Conservation (phyloP, 805 yeast genomes). For the Cyberlindnera nakhonratchasimensis region DNA sequence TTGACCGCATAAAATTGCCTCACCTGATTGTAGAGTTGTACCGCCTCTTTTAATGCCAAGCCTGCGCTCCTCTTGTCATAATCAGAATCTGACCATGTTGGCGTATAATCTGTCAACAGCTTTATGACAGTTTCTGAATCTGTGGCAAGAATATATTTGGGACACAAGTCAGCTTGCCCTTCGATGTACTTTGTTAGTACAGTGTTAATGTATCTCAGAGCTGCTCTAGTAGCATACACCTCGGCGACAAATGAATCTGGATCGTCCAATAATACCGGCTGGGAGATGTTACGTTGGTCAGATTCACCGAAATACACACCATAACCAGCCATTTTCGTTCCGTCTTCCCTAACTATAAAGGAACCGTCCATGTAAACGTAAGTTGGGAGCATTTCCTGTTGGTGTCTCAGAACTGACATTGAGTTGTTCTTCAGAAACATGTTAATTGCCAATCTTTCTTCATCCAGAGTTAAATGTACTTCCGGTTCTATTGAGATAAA, state of each 20-base stretch:
- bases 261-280: conserved; percentile 39
- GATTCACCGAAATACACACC: conserved; percentile 68
- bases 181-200: conserved; percentile 29
- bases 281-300: conserved; percentile 53
- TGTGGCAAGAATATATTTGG: conserved; percentile 46
- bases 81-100: conserved; percentile 53
- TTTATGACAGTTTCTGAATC: conserved; percentile 71
- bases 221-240: conserved; percentile 59
- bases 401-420: conserved; percentile 5
- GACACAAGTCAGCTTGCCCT: conserved; percentile 16
- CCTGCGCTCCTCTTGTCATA: conserved; percentile 39
- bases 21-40: conserved; percentile 39
- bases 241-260: conserved; percentile 86
- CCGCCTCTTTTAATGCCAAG: conserved; percentile 34
- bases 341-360: conserved; percentile 47
- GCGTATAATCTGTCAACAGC: conserved; percentile 53
- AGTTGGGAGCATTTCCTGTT: conserved; percentile 5
- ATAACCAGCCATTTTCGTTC: conserved; percentile 42
- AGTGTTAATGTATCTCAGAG: conserved; percentile 40
- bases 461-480: neutral
- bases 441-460: neutral
- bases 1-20: conserved; percentile 33
- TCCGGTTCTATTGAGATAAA: conserved; percentile 8
- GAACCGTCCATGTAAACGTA: conserved; percentile 79
- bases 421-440: conserved; percentile 10